phyloP scores from a whole-genome alignment of 257 asterid genomes.

The Nicotiana undulata region DNA sequence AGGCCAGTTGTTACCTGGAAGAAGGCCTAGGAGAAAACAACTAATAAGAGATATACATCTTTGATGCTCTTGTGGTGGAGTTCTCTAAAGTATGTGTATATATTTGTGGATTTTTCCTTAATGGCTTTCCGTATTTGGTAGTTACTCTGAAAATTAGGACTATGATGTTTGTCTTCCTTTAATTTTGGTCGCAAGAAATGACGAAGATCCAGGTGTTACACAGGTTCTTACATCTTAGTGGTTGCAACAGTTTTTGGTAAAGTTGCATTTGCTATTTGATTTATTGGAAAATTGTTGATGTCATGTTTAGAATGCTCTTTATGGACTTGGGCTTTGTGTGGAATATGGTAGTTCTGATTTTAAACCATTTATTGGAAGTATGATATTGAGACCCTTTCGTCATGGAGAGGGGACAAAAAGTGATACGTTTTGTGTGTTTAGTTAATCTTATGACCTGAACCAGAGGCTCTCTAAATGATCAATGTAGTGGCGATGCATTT shows the following conservation, averaged over 20 bases:
- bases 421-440: too few species aligned
- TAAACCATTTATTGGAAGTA: constrained; percentile 89
- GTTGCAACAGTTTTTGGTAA: background rate
- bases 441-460: too few species aligned
- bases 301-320: constrained; percentile 69
- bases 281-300: constrained; percentile 5
- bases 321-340: constrained; percentile 85
- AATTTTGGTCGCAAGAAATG: constrained; percentile 87
- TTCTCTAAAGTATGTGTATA: constrained; percentile 15
- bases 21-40: constrained; percentile 87
- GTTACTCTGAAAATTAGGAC: too few species aligned
- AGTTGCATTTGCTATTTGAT: background rate
- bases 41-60: constrained; percentile 94
- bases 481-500: constrained; percentile 65
- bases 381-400: background rate
- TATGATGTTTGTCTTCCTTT: constrained; percentile 72
- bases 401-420: too few species aligned
- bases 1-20: constrained; percentile 79
- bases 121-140: constrained; percentile 11
- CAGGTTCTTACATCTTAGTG: constrained; percentile 22
- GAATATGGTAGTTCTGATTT: constrained; percentile 66
- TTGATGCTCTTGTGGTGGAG: constrained; percentile 69
- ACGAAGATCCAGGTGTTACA: constrained; percentile 71
- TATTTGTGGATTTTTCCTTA: constrained; percentile 30
- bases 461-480: constrained; percentile 81